These are phyloP conservation scores for Strigomonas galati DNA, from an alignment of 208 protist species.

Conservation along the genomic window DNA sequence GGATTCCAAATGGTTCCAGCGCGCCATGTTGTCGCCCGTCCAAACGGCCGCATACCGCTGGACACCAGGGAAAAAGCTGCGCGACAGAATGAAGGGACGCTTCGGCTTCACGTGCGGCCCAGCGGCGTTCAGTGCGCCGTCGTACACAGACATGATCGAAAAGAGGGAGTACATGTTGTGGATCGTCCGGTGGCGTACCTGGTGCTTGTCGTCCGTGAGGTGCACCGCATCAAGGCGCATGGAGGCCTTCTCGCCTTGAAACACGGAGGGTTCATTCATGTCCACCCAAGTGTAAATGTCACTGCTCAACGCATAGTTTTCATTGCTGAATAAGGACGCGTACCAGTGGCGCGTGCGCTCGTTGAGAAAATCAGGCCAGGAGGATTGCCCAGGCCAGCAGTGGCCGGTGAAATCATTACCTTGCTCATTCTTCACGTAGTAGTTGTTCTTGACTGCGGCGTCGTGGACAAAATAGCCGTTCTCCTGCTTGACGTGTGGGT, in stretches of 20 bases:
- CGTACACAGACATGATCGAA: constrained; percentile 80
- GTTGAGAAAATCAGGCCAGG: constrained; percentile 95
- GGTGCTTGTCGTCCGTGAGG: constrained; percentile 42
- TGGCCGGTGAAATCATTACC: constrained; percentile 90
- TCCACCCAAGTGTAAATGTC: constrained; percentile 98
- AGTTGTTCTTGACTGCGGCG: constrained; percentile 53
- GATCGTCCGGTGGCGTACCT: constrained; percentile 93
- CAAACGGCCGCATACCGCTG: constrained; percentile 97
- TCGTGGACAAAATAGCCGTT: constrained; percentile 81
- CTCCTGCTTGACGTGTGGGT: constrained; percentile 97
- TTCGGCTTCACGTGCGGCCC: constrained; percentile 25
- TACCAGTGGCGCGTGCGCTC: constrained; percentile 93
- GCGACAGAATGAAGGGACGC: constrained; percentile 98
- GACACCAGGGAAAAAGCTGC: constrained; percentile 97
- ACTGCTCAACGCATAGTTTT: constrained; percentile 84
- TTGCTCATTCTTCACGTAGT: constrained; percentile 87
- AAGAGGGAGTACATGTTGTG: constrained; percentile 98
- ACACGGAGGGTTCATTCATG: constrained; percentile 99
- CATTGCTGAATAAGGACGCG: constrained; percentile 85
- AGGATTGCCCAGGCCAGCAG: constrained; percentile 96
- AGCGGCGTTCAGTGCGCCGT: constrained; percentile 82
- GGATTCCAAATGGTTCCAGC: constrained; percentile 94
- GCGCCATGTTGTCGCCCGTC: constrained; percentile 98
- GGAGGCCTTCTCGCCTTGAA: constrained; percentile 93
- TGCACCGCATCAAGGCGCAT: constrained; percentile 94